These are phyloP conservation scores for Vanderwaltozyma verrucispora DNA, from an alignment of 805 yeast species.

Conservation along the genomic window DNA sequence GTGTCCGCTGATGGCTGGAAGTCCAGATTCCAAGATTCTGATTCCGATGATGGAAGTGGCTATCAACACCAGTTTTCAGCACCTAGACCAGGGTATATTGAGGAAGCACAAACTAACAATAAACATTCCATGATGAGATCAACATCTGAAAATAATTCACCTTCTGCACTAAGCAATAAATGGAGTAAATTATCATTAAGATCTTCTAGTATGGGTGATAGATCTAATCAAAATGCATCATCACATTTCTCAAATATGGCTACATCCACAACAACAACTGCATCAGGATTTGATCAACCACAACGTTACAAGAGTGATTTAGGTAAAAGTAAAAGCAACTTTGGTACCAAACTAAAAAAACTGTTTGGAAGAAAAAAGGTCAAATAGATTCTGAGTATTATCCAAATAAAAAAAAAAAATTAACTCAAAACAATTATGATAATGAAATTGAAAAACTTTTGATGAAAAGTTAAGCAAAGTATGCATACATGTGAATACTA, in stretches of 20 bases:
- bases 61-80: neutral
- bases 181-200: constrained; percentile 16
- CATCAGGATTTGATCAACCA: neutral
- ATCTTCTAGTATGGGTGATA: constrained; percentile 14
- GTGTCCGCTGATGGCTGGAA: constrained; percentile 9
- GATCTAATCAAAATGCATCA: neutral
- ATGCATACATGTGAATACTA: too few species aligned
- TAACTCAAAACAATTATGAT: neutral
- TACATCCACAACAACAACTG: neutral
- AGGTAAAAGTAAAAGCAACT: constrained; percentile 23
- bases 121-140: constrained; percentile 1
- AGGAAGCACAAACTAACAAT: neutral
- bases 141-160: constrained; percentile 7
- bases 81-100: neutral
- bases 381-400: neutral
- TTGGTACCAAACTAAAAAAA: constrained; percentile 32
- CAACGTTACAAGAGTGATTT: constrained; percentile 1
- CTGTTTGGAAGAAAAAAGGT: constrained; percentile 31
- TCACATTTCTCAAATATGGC: neutral
- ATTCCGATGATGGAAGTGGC: constrained; percentile 37
- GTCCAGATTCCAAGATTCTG: constrained; percentile 56
- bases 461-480: too few species aligned
- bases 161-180: constrained; percentile 11
- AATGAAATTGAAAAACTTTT: too few species aligned
- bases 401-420: too few species aligned